Evolutionary conservation across 2,329 filamentous ascomycete genomes (phyloP), one percentile per base, ranked within the genome.

Genomic region (Sporothrix phasma): DNA sequence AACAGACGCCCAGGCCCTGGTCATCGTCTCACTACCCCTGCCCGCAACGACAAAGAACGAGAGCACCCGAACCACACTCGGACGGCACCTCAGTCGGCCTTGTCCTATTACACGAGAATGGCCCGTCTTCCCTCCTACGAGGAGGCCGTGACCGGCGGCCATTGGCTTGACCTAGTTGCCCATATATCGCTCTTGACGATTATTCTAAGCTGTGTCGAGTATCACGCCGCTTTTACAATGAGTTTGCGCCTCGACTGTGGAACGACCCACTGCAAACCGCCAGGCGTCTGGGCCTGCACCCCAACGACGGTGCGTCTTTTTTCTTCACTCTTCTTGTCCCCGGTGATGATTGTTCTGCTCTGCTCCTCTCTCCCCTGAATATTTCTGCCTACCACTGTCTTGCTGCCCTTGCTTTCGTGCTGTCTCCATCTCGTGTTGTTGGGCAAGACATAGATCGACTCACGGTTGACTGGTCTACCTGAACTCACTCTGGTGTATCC

Each of bases 201-300:
- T 80, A 80, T 68, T 69, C 73, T 26, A 71, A 72, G 7, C 76
- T 84, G 49, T 83, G 80, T 69, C 76, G 77, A 43, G 81, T 84
- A 10, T 78, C 74, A 56, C 72, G 69, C 46, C 76, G 74, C 10
- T 83, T 81, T 68, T 77, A 80, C 73, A 64, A 68, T 47, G 71
- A 77, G 22, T 84, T 85, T 69, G 78, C 78, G 4, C 80, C 81
- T 22, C 77, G 74, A 4, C 72, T 85, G 19, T 85, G 82, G 83
- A 74, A 74, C 66, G 78, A 84, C 68, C 75, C 82, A 11, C 69
- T 84, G 19, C 69, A 72, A 19, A 70, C 75, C 1, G 73, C 74
- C 26, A 73, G 76, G 66, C 70, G 67, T 1, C 71, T 77, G 8
- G 77, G 77, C 5, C 69, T 80, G 26, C 75, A 78, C 64, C 76